Conservation (phyloP, 2,329 filamentous ascomycete species). For the Ophioceras dolichostomum region DNA sequence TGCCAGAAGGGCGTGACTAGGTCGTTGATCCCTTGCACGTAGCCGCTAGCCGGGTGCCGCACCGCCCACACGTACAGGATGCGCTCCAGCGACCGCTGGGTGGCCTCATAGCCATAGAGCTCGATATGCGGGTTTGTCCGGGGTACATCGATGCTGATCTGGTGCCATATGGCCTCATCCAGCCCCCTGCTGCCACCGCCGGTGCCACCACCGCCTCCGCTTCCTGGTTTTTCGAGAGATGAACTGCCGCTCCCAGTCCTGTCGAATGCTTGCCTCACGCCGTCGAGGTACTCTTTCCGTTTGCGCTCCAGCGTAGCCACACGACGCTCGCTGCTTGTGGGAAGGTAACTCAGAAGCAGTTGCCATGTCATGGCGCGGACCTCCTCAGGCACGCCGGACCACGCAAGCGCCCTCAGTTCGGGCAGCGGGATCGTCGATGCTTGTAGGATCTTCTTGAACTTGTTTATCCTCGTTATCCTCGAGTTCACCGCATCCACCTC, state of each 20-base stretch:
- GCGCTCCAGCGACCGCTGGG: constrained; percentile 83
- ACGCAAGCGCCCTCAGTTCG: constrained; percentile 75
- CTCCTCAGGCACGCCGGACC: constrained; percentile 90
- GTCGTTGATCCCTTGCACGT: constrained; percentile 98
- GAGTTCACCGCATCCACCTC: constrained; percentile 79
- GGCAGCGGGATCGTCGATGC: constrained; percentile 77
- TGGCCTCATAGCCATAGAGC: constrained; percentile 90
- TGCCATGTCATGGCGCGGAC: constrained; percentile 99
- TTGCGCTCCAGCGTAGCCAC: constrained; percentile 87
- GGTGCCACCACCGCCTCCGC: constrained; percentile 6
- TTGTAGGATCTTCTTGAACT: constrained; percentile 94
- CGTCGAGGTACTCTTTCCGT: constrained; percentile 91
- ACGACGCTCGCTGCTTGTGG: constrained; percentile 88
- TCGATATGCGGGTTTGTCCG: constrained; percentile 93
- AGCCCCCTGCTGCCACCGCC: constrained; percentile 30
- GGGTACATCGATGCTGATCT: constrained; percentile 96
- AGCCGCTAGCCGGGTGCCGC: constrained; percentile 90
- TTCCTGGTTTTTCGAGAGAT: too few relatives aligned
- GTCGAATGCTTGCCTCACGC: constrained; percentile 64
- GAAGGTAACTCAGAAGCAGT: constrained; percentile 84
- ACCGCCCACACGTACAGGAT: constrained; percentile 98
- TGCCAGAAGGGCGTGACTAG: constrained; percentile 97
- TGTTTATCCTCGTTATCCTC: constrained; percentile 88
- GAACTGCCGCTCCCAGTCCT: constrained; percentile 42
- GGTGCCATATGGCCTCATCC: constrained; percentile 98